Evolutionary conservation across 768 basidiomycete genomes (phyloP).

Genomic region (Serendipita sp.): DNA sequence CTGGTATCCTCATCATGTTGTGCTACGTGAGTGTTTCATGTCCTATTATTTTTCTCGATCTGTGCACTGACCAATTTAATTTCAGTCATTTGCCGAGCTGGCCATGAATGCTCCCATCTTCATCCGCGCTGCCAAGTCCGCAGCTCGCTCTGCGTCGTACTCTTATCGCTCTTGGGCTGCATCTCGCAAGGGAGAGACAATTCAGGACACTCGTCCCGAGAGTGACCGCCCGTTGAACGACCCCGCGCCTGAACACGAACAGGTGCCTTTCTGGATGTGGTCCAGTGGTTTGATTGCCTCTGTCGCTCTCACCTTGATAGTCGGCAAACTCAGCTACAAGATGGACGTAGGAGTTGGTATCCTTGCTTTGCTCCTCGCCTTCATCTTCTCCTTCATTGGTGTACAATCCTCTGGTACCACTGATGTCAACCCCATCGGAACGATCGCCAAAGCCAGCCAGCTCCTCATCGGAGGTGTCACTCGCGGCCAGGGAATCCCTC

Average conservation of each 20-base stretch:
- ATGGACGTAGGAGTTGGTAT: constrained; percentile 29
- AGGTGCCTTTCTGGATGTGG: constrained; percentile 43
- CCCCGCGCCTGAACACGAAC: constrained; percentile 36
- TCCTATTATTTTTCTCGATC: neutral
- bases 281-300: constrained; percentile 29
- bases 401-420: constrained; percentile 44
- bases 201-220: neutral
- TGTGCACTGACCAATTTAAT: neutral
- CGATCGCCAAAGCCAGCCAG: constrained; percentile 41
- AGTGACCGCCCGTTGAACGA: constrained; percentile 29
- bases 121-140: neutral
- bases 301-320: constrained; percentile 27
- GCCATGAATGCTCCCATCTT: neutral
- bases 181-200: neutral
- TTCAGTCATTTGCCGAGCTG: constrained; percentile 36
- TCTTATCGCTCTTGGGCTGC: neutral
- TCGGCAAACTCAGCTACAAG: neutral
- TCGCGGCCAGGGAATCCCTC: constrained; percentile 26
- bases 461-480: constrained; percentile 48
- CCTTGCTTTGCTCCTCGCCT: constrained; percentile 41
- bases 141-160: neutral
- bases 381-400: constrained; percentile 52
- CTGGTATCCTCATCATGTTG: constrained; percentile 46
- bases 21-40: constrained; percentile 21
- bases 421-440: constrained; percentile 45